phyloP scores from a whole-genome alignment of 2,329 filamentous ascomycete genomes.

The Fusarium guadeloupense region DNA sequence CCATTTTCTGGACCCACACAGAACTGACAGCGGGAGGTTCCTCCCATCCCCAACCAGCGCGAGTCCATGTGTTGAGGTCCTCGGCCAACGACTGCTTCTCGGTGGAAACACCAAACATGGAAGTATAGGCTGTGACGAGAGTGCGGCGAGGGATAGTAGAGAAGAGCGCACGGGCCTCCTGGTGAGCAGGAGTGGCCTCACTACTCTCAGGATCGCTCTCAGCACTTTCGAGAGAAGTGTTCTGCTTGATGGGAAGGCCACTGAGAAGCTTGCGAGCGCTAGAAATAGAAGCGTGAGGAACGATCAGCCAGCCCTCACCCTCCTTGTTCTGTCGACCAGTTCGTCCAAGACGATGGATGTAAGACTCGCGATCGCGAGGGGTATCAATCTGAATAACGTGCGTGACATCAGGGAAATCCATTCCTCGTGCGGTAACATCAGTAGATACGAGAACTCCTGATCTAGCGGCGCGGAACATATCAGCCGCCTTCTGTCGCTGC shows the following conservation, averaged over 20 bases:
- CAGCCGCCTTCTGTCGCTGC: constrained; percentile 74
- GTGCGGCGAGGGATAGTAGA: constrained; percentile 48
- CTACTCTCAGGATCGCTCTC: constrained; percentile 63
- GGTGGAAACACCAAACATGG: constrained; percentile 63
- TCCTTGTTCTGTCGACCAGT: constrained; percentile 79
- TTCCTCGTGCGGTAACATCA: constrained; percentile 82
- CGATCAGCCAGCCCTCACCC: constrained; percentile 75
- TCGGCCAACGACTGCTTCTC: constrained; percentile 54
- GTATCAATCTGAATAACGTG: constrained; percentile 79
- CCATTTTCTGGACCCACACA: constrained; percentile 45
- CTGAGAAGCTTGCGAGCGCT: constrained; percentile 61
- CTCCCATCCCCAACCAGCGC: constrained; percentile 61
- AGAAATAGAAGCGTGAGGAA: constrained; percentile 63
- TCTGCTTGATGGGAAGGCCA: constrained; percentile 68
- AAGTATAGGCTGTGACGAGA: constrained; percentile 60
- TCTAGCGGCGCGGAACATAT: constrained; percentile 72
- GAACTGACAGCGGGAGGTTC: constrained; percentile 54
- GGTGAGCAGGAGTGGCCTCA: constrained; percentile 56
- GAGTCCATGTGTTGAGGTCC: constrained; percentile 63
- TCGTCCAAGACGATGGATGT: constrained; percentile 80
- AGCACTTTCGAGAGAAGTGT: constrained; percentile 61
- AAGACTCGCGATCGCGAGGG: constrained; percentile 72
- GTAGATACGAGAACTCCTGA: constrained; percentile 78
- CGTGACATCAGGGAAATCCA: constrained; percentile 85
- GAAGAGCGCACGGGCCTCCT: constrained; percentile 55